These are phyloP conservation scores for Neofusicoccum umdonicola DNA, from an alignment of 2,329 filamentous ascomycete genomes.

Conservation along the genomic window DNA sequence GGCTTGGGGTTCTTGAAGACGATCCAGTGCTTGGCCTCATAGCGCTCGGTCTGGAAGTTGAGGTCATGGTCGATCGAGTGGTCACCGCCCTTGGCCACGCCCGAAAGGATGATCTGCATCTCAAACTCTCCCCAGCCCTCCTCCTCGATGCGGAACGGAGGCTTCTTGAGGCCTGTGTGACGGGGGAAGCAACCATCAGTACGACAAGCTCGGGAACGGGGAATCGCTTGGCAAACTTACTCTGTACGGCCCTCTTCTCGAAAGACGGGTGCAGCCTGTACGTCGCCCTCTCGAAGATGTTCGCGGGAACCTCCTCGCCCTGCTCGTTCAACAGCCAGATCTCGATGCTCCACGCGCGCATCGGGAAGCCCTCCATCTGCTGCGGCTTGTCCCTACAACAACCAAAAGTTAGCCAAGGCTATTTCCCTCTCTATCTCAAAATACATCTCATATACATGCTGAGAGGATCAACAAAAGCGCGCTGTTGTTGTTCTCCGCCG, in stretches of 20 bases:
- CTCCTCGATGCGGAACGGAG: slow-evolving; percentile 86
- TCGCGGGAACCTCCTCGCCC: slow-evolving; percentile 79
- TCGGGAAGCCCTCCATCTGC: slow-evolving; percentile 82
- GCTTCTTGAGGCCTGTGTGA: slow-evolving; percentile 68
- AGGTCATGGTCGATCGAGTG: slow-evolving; percentile 80
- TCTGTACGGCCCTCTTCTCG: slow-evolving; percentile 72
- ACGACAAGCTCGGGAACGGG: no score
- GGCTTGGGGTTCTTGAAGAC: slow-evolving; percentile 92
- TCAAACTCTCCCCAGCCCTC: slow-evolving; percentile 99
- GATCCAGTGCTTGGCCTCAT: slow-evolving; percentile 78
- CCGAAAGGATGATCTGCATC: slow-evolving; percentile 80
- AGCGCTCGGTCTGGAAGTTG: slow-evolving; percentile 79
- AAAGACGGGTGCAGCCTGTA: slow-evolving; percentile 96
- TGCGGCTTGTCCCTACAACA: slow-evolving; percentile 69
- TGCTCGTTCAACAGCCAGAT: slow-evolving; percentile 81
- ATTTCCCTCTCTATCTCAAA: not conserved
- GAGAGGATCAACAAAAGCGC: not conserved
- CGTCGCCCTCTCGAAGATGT: slow-evolving; percentile 84
- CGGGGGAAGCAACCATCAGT: no score
- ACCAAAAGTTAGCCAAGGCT: not conserved
- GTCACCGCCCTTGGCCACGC: slow-evolving; percentile 81
- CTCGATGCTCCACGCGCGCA: slow-evolving; percentile 88
- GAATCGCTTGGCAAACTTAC: slow-evolving; percentile 52
- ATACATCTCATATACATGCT: not conserved
- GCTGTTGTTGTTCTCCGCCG: not conserved